phyloP scores from a whole-genome alignment of 257 asterid genomes.

The Nyctanthes arbortristis region DNA sequence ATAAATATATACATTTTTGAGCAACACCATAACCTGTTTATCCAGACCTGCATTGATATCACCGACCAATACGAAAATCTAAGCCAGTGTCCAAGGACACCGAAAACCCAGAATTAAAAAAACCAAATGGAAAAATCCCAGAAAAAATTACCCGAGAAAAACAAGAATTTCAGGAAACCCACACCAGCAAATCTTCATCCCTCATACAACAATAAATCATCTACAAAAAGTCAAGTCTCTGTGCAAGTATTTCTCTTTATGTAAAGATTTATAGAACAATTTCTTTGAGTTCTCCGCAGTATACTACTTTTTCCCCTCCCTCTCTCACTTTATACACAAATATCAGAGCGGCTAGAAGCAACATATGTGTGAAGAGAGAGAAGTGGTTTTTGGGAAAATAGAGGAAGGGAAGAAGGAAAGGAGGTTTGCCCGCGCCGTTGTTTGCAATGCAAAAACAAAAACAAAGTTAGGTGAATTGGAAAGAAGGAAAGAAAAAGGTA shows the following conservation, averaged over 20 bases:
- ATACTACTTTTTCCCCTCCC: neutral
- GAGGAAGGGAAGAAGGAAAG: constrained; percentile 22
- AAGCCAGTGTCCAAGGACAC: neutral
- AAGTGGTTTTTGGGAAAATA: no score
- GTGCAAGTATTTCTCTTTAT: neutral
- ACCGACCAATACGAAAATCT: constrained; percentile 24
- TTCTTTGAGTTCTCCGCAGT: neutral
- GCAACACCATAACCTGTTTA: neutral
- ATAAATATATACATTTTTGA: neutral
- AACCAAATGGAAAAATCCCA: neutral
- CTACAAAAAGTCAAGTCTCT: neutral
- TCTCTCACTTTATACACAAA: constrained; percentile 24
- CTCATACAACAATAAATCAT: constrained; percentile 12
- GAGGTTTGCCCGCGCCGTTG: constrained; percentile 38
- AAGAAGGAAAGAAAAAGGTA: constrained; percentile 5
- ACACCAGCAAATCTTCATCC: constrained; percentile 14
- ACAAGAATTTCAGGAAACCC: constrained; percentile 5
- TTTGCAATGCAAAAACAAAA: constrained; percentile 24
- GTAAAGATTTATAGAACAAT: neutral
- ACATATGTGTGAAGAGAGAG: no score
- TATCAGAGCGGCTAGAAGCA: constrained; percentile 34
- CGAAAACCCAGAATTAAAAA: constrained; percentile 12
- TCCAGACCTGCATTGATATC: neutral
- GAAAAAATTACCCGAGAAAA: constrained; percentile 13
- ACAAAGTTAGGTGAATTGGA: constrained; percentile 32